Percentiles rank a stretch among this genome's conserved stretches.
These are phyloP conservation scores for Candida glucosophila DNA, from an alignment of 1,139 yeast species.

Conservation along the genomic window DNA sequence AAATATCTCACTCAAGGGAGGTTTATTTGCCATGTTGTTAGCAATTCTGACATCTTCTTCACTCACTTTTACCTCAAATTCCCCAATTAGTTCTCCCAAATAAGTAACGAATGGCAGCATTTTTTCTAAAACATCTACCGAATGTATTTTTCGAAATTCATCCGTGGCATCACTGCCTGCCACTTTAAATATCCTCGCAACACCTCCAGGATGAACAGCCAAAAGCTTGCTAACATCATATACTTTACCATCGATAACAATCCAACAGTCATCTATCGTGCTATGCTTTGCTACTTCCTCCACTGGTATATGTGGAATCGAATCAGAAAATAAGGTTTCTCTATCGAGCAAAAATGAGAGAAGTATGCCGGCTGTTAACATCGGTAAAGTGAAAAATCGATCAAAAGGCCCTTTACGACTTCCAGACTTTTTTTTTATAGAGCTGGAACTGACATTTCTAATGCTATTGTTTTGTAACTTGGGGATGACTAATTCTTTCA, in stretches of 20 bases:
- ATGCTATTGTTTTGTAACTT: no score
- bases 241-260: constrained; percentile 18
- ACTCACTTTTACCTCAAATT: constrained; percentile 9
- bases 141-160: constrained; percentile 11
- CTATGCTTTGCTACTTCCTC: constrained; percentile 9
- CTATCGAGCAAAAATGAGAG: constrained; percentile 1
- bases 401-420: no score
- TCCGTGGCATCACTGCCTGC: constrained; percentile 21
- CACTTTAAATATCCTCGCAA: constrained; percentile 13
- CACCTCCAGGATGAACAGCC: constrained; percentile 20
- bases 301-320: constrained; percentile 1
- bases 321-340: constrained; percentile 1
- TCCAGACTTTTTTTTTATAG: no score
- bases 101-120: constrained; percentile 6
- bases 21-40: constrained; percentile 13
- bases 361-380: constrained; percentile 4
- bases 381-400: no score
- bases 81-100: constrained; percentile 12
- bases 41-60: constrained; percentile 4
- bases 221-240: constrained; percentile 21
- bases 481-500: no score
- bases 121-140: constrained; percentile 8
- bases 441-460: no score
- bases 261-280: constrained; percentile 13
- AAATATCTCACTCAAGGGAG: constrained; percentile 19